These are phyloP conservation scores for Eragrostis nindensis DNA, from an alignment of 176 grass and related monocot genomes.

Conservation along the genomic window DNA sequence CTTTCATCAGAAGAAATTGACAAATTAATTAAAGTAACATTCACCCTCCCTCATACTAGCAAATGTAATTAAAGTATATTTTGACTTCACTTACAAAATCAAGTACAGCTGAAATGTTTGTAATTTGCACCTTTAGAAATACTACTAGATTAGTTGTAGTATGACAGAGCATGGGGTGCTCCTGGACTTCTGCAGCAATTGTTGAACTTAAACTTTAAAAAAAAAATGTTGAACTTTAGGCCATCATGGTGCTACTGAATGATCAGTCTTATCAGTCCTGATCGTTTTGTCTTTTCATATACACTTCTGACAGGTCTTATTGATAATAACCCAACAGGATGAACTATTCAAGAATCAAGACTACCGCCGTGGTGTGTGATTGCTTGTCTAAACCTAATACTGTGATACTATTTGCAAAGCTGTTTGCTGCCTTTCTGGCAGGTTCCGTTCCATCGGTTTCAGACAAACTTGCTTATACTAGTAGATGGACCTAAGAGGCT, in stretches of 20 bases:
- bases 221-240: too few species aligned
- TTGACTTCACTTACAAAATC: too few species aligned
- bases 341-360: conserved; percentile 21
- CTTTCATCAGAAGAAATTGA: background rate
- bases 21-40: background rate
- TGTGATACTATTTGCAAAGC: background rate
- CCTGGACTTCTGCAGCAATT: conserved; percentile 26
- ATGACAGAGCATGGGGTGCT: conserved; percentile 9
- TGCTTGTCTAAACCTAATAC: background rate
- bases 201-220: too few species aligned
- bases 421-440: conserved; percentile 12
- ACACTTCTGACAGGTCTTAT: conserved; percentile 26
- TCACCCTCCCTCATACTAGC: background rate
- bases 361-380: background rate
- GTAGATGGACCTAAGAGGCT: background rate
- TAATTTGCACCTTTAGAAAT: background rate
- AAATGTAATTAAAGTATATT: too few species aligned
- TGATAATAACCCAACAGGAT: background rate
- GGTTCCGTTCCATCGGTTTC: conserved; percentile 29
- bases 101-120: background rate
- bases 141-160: background rate
- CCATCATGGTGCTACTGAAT: conserved; percentile 36
- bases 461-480: conserved; percentile 29
- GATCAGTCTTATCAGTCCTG: conserved; percentile 43
- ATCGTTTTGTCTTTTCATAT: conserved; percentile 18